These are phyloP conservation scores for Clitoria ternatea DNA, from an alignment of 306 rosid genomes.

Conservation along the genomic window DNA sequence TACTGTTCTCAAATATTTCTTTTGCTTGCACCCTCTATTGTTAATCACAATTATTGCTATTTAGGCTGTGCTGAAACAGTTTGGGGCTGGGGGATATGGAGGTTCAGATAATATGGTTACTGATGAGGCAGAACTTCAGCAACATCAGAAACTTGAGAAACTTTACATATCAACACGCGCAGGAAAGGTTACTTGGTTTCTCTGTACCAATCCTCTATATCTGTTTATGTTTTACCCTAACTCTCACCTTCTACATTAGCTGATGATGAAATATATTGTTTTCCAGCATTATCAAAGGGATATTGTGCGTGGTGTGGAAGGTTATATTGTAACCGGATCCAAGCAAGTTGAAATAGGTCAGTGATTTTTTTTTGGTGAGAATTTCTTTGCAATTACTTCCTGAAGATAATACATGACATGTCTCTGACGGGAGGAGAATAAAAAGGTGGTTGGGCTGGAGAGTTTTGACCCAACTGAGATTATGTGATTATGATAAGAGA, in stretches of 20 bases:
- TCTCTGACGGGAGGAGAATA: background rate
- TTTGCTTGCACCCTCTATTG: background rate
- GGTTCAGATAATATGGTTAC: conserved; percentile 82
- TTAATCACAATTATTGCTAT: conserved; percentile 23
- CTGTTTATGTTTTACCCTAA: conserved; percentile 16
- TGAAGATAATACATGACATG: background rate
- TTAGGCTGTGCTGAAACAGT: conserved; percentile 96
- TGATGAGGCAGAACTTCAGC: conserved; percentile 79
- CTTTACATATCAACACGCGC: conserved; percentile 97
- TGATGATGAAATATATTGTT: conserved; percentile 6
- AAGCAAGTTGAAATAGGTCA: conserved; percentile 95
- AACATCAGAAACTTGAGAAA: conserved; percentile 93
- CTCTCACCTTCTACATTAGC: background rate
- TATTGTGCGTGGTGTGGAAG: conserved; percentile 96
- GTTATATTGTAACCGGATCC: conserved; percentile 92
- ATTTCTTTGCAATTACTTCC: conserved; percentile 4
- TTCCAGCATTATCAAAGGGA: conserved; percentile 96
- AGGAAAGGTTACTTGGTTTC: conserved; percentile 68
- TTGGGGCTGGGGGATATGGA: conserved; percentile 97
- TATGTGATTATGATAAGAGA: background rate
- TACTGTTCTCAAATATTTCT: background rate
- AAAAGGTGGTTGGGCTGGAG: background rate
- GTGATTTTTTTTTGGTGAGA: conserved; percentile 25
- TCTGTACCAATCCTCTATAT: conserved; percentile 6
- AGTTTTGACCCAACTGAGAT: background rate